Conservation (phyloP, 345 rosid genomes). For the Iberis pinnata region DNA sequence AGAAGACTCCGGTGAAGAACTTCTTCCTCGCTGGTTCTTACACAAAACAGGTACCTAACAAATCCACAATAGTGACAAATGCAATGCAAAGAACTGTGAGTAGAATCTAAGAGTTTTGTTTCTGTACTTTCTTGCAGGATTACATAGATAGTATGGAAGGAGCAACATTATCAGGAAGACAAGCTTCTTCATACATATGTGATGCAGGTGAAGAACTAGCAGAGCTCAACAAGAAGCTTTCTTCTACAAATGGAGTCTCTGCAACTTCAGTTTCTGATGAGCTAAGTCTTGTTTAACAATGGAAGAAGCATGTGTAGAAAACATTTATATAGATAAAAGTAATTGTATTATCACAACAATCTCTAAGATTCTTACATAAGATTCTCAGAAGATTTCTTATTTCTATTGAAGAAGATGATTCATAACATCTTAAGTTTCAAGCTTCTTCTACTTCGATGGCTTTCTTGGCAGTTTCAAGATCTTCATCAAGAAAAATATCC, state of each 20-base stretch:
- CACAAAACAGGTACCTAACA: constrained; percentile 69
- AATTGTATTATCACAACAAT: too few species aligned
- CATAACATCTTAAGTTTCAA: neutral
- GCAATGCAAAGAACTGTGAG: neutral
- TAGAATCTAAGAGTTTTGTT: neutral
- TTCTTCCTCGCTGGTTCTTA: constrained; percentile 96
- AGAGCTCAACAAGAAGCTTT: constrained; percentile 57
- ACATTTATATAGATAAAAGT: neutral
- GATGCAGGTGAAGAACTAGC: constrained; percentile 72
- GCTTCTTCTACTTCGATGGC: constrained; percentile 32
- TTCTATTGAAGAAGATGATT: too few species aligned
- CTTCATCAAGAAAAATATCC: constrained; percentile 84
- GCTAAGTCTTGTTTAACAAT: constrained; percentile 55
- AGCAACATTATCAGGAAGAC: constrained; percentile 91
- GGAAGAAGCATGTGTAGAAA: constrained; percentile 10
- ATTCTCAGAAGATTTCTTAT: too few species aligned
- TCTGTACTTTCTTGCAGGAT: constrained; percentile 44
- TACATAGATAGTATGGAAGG: constrained; percentile 99
- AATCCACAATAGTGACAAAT: neutral
- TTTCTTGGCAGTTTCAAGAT: constrained; percentile 51
- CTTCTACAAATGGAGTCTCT: constrained; percentile 24
- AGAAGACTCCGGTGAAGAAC: constrained; percentile 81
- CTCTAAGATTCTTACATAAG: too few species aligned
- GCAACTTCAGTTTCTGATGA: constrained; percentile 40
- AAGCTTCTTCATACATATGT: constrained; percentile 81